Evolutionary conservation across 2,329 filamentous ascomycete genomes (phyloP).

Genomic region (Colletotrichum horii): DNA sequence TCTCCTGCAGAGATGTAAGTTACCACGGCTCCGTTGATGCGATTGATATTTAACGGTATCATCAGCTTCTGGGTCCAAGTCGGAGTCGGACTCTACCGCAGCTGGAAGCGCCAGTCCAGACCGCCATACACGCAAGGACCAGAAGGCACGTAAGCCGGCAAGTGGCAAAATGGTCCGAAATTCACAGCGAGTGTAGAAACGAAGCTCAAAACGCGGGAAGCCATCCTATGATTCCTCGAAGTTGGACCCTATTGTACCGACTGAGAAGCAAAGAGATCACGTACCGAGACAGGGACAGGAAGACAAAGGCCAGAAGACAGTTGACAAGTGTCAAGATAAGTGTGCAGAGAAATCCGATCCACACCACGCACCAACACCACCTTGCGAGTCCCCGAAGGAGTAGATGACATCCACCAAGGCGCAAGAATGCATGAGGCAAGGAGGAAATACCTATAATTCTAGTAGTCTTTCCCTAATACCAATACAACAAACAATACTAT

Average conservation of each 20-base stretch:
- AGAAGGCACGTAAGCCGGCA: not conserved
- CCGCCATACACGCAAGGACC: not conserved
- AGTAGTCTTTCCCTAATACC: not conserved
- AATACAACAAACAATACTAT: not conserved
- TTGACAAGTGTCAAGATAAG: constrained; percentile 10
- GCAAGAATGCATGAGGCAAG: not conserved
- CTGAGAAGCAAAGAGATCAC: constrained; percentile 26
- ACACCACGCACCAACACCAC: not conserved
- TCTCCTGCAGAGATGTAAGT: not conserved
- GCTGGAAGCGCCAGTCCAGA: not conserved
- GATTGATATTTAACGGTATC: not conserved
- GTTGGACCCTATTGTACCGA: constrained; percentile 1
- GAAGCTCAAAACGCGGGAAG: not conserved
- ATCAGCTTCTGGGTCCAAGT: not conserved
- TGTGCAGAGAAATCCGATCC: not conserved
- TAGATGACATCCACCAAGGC: not conserved
- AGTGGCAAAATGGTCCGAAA: not conserved
- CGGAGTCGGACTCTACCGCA: not conserved
- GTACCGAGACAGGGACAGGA: not conserved
- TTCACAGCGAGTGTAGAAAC: not conserved
- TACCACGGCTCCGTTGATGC: not conserved
- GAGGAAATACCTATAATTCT: not conserved
- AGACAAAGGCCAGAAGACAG: constrained; percentile 27
- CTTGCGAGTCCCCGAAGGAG: not conserved
- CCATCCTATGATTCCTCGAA: not conserved